Evolutionary conservation across 2,329 filamentous ascomycete genomes (phyloP).

Genomic region (Alternaria sp.): DNA sequence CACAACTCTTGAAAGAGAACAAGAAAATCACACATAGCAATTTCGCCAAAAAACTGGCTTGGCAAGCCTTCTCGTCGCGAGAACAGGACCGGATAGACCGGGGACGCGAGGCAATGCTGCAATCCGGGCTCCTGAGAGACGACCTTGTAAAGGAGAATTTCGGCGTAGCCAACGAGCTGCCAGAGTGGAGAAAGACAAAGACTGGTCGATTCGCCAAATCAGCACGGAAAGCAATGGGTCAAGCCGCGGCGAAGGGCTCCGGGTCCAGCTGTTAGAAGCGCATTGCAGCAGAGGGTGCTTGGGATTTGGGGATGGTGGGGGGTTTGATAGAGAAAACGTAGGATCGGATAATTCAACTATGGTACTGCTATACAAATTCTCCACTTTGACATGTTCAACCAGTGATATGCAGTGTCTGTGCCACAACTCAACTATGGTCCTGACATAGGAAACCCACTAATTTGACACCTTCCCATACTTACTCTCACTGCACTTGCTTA

Average conservation of each 20-base stretch:
- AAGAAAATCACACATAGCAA: conserved; percentile 22
- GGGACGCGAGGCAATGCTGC: conserved; percentile 28
- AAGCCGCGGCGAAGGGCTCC: background rate
- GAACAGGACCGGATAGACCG: conserved; percentile 17
- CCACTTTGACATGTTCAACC: background rate
- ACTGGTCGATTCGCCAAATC: conserved; percentile 25
- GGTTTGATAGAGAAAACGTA: background rate
- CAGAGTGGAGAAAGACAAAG: conserved; percentile 33
- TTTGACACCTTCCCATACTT: too few species aligned
- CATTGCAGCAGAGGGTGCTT: background rate
- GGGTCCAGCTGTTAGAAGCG: background rate
- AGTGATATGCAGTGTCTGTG: too few species aligned
- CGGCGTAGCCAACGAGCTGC: conserved; percentile 27
- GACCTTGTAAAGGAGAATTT: conserved; percentile 24
- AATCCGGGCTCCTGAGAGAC: conserved; percentile 20
- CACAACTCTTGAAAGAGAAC: conserved; percentile 21
- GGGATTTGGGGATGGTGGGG: background rate
- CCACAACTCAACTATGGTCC: background rate
- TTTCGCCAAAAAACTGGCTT: conserved; percentile 24
- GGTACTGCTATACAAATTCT: background rate
- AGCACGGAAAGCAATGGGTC: background rate
- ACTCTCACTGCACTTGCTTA: too few species aligned
- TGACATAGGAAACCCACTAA: background rate
- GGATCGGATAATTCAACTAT: background rate
- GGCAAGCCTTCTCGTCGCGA: conserved; percentile 26